These are phyloP conservation scores for Imleria badia DNA, from an alignment of 768 basidiomycete genomes.

Conservation along the genomic window DNA sequence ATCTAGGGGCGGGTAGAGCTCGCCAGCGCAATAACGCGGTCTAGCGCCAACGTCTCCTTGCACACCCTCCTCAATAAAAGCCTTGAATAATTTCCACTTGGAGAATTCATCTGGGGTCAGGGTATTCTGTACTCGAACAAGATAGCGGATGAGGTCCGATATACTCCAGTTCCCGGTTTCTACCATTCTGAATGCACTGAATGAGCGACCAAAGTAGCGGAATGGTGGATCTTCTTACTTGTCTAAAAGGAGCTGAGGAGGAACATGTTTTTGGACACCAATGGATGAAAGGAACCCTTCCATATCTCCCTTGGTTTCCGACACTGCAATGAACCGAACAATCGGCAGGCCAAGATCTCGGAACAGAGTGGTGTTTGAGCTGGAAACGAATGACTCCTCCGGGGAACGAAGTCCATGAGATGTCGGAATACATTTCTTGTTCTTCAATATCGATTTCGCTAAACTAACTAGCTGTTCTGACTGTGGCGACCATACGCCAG, in stretches of 20 bases:
- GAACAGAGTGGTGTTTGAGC: slow-evolving; percentile 45
- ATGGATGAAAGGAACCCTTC: neutral
- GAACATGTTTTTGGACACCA: neutral
- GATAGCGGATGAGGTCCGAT: slow-evolving; percentile 4
- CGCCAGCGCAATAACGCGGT: slow-evolving; percentile 44
- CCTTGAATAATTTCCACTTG: neutral
- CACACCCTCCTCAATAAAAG: slow-evolving; percentile 54
- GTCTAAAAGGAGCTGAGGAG: neutral
- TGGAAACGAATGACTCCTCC: slow-evolving; percentile 63
- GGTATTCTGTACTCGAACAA: neutral
- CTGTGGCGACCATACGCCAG: slow-evolving; percentile 67
- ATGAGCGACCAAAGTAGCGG: neutral
- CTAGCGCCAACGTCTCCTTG: neutral
- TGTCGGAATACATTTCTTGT: neutral
- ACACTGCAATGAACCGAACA: neutral
- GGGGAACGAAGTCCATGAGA: neutral
- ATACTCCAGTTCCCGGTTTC: slow-evolving; percentile 1
- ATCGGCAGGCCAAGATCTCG: neutral
- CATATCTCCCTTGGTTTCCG: neutral
- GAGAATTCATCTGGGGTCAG: neutral
- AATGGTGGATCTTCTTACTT: neutral
- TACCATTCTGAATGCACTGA: neutral
- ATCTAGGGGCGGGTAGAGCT: slow-evolving; percentile 81
- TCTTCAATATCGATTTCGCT: neutral
- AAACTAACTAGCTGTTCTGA: slow-evolving; percentile 26